Percentiles rank a stretch among this genome's conserved stretches.
Conservation (phyloP, 495 filamentous ascomycete species). For the Pseudotulostoma volvatum region DNA sequence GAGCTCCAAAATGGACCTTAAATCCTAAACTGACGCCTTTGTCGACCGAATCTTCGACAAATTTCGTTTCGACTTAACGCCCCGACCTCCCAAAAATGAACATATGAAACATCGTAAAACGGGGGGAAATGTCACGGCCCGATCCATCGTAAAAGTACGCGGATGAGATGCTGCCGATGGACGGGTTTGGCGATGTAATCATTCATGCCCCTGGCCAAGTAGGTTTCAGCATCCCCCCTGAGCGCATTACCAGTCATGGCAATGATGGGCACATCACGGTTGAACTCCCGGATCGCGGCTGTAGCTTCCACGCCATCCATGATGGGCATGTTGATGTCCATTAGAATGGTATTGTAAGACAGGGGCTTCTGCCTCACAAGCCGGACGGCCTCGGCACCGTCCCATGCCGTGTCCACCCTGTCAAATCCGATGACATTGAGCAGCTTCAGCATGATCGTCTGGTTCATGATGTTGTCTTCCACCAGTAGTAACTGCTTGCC, state of each 20-base stretch:
- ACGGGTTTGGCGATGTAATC: constrained; percentile 47
- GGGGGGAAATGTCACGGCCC: too few species aligned
- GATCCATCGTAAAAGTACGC: constrained; percentile 24
- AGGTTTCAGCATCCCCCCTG: constrained; percentile 41
- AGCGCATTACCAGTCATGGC: constrained; percentile 50
- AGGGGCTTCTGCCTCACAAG: constrained; percentile 33
- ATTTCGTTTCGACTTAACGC: too few species aligned
- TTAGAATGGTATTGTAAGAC: constrained; percentile 37
- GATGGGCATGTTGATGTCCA: constrained; percentile 59
- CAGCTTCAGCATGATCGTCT: constrained; percentile 44
- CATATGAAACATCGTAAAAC: too few species aligned
- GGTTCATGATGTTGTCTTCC: constrained; percentile 48
- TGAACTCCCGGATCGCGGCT: constrained; percentile 39
- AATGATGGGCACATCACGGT: constrained; percentile 37
- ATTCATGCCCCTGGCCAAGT: constrained; percentile 44
- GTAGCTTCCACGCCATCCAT: constrained; percentile 54
- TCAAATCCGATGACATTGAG: constrained; percentile 37
- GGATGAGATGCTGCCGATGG: constrained; percentile 26
- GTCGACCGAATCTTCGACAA: too few species aligned
- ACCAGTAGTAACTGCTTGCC: constrained; percentile 37
- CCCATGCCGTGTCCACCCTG: constrained; percentile 34
- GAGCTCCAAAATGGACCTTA: too few species aligned
- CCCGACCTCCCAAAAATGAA: too few species aligned
- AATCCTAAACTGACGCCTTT: too few species aligned
- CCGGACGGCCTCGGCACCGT: constrained; percentile 41